These are phyloP conservation scores for Botrytis pseudocinerea DNA, from an alignment of 2,329 filamentous ascomycete genomes.

Conservation along the genomic window DNA sequence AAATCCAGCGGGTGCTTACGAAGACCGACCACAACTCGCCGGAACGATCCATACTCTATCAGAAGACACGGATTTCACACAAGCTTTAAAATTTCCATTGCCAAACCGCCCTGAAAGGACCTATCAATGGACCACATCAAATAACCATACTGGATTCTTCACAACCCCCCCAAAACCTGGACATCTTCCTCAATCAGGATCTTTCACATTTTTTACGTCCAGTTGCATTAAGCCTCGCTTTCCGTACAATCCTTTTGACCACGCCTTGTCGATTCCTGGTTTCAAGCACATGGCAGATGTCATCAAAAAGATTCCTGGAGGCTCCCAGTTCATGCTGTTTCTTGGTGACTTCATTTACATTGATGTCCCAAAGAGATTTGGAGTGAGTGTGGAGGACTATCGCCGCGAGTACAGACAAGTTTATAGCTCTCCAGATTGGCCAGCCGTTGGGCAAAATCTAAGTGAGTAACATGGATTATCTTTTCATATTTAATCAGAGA, in stretches of 20 bases:
- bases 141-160: constrained; percentile 83
- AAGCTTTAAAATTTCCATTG: constrained; percentile 64
- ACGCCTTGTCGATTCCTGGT: constrained; percentile 79
- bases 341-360: constrained; percentile 88
- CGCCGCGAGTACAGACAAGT: constrained; percentile 90
- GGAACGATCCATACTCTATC: constrained; percentile 66
- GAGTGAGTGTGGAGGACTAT: constrained; percentile 72
- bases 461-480: constrained; percentile 48
- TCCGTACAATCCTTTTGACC: constrained; percentile 82
- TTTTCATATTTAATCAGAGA: neutral
- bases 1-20: constrained; percentile 52
- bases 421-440: constrained; percentile 95
- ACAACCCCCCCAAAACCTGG: constrained; percentile 67
- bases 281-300: constrained; percentile 74
- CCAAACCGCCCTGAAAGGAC: constrained; percentile 65
- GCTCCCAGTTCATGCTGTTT: constrained; percentile 78
- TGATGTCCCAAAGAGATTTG: constrained; percentile 82
- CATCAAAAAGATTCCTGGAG: constrained; percentile 60
- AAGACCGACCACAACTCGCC: constrained; percentile 66
- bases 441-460: constrained; percentile 69
- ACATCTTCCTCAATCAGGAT: constrained; percentile 50
- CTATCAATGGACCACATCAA: constrained; percentile 85
- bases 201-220: constrained; percentile 87
- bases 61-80: constrained; percentile 81
- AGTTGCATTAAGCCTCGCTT: constrained; percentile 92